A percentile compares a stretch with the other conserved stretches of the same genome.
Evolutionary conservation across 192 early-diverging fungal genomes (phyloP).

Genomic region (Coemansia nantahalensis): DNA sequence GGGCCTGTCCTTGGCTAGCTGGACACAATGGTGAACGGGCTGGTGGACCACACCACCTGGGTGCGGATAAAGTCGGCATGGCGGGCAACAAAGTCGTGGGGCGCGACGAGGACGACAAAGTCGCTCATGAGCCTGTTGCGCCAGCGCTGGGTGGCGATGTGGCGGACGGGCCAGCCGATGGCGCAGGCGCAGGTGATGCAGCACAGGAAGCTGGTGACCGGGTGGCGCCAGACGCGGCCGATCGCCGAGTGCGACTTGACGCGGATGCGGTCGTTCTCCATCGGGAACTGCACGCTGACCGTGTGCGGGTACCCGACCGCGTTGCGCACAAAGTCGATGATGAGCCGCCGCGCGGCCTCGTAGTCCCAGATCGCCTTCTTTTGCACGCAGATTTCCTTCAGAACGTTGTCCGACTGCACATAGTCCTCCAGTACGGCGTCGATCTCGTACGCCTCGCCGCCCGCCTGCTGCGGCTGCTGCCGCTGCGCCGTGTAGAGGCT

Average conservation of each 20-base stretch:
- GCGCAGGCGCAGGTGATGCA: constrained; percentile 38
- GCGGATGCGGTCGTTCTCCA: constrained; percentile 31
- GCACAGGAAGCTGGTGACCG: constrained; percentile 37
- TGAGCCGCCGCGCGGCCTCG: constrained; percentile 26
- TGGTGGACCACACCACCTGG: constrained; percentile 32
- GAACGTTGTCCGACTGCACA: constrained; percentile 24
- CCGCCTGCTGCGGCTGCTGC: too few relatives aligned
- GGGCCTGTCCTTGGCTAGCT: too few relatives aligned
- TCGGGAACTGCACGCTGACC: constrained; percentile 33
- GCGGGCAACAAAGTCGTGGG: constrained; percentile 34
- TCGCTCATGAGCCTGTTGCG: constrained; percentile 43
- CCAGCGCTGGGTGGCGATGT: constrained; percentile 26
- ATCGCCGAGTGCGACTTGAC: constrained; percentile 23
- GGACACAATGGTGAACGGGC: background rate
- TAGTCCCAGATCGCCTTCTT: constrained; percentile 54
- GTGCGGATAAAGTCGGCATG: constrained; percentile 36
- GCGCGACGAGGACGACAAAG: constrained; percentile 43
- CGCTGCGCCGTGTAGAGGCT: constrained; percentile 33
- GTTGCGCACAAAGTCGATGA: constrained; percentile 12
- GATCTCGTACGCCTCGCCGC: constrained; percentile 37
- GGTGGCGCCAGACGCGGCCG: constrained; percentile 34
- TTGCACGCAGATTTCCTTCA: constrained; percentile 40
- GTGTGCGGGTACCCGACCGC: constrained; percentile 42
- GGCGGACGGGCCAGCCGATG: constrained; percentile 45
- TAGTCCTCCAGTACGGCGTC: constrained; percentile 26